phyloP scores from a whole-genome alignment of 768 basidiomycete species.

The Polyporus arcularius region DNA sequence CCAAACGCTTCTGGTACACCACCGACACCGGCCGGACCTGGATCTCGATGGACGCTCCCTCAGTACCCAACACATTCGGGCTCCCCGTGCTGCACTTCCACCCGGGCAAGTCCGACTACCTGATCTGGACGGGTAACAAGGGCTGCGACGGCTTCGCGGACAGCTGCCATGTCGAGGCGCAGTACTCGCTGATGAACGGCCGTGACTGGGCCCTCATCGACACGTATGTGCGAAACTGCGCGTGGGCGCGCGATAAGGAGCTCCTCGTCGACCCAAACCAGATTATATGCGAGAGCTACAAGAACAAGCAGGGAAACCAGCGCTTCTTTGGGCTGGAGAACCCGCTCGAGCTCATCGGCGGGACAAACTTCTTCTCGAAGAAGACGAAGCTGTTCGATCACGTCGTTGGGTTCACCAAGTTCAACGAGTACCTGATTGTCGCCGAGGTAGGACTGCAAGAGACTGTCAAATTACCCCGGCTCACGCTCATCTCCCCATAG shows the following conservation, averaged over 20 bases:
- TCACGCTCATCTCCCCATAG: constrained; percentile 31
- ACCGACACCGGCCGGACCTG: constrained; percentile 80
- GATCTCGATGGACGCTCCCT: constrained; percentile 58
- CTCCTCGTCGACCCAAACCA: constrained; percentile 81
- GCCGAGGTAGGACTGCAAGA: constrained; percentile 69
- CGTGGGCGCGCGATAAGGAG: constrained; percentile 83
- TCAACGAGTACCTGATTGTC: constrained; percentile 94
- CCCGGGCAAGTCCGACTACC: constrained; percentile 67
- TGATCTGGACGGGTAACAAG: constrained; percentile 86
- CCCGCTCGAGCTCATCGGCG: constrained; percentile 78
- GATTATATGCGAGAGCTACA: constrained; percentile 91
- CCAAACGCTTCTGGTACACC: constrained; percentile 69
- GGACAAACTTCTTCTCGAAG: constrained; percentile 67
- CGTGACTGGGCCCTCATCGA: constrained; percentile 76
- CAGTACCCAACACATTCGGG: constrained; percentile 77
- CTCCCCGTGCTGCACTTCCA: constrained; percentile 85
- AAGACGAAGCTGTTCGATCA: constrained; percentile 80
- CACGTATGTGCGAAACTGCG: constrained; percentile 86
- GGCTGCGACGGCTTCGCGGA: constrained; percentile 54
- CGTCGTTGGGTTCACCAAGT: constrained; percentile 95
- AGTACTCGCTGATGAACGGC: constrained; percentile 78
- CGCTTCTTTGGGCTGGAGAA: constrained; percentile 53
- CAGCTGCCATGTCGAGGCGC: constrained; percentile 74
- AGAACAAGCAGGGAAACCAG: constrained; percentile 81
- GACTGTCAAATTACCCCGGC: neutral